These are phyloP conservation scores for Penicillium cataractarum DNA, from an alignment of 495 filamentous ascomycete species.

Conservation along the genomic window DNA sequence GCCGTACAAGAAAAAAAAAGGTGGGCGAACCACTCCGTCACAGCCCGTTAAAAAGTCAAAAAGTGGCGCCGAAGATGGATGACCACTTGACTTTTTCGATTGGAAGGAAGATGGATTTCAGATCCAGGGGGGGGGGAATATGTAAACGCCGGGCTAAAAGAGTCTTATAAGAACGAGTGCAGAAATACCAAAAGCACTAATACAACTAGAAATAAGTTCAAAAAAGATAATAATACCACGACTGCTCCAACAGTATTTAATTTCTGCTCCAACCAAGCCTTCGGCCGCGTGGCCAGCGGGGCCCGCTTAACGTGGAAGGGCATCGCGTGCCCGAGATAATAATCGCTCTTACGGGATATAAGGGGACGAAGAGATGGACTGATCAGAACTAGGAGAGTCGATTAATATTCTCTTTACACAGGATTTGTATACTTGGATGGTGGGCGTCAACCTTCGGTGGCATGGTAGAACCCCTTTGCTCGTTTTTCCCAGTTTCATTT, in stretches of 20 bases:
- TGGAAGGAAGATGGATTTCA: not conserved
- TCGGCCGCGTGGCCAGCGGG: constrained; percentile 20
- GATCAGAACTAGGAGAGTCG: not conserved
- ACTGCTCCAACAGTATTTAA: not conserved
- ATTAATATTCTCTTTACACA: not conserved
- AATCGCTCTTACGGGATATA: not conserved
- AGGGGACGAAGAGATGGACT: not conserved
- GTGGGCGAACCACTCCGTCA: not conserved
- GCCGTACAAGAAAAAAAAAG: not conserved
- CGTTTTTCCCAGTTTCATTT: not conserved
- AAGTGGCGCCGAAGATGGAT: not conserved
- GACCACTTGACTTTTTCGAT: not conserved
- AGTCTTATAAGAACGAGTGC: not conserved
- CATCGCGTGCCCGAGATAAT: constrained; percentile 14
- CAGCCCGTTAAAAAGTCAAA: not conserved
- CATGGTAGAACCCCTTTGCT: not conserved
- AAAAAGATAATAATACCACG: not conserved
- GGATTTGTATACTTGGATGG: too few species aligned
- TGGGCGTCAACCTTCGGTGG: not conserved
- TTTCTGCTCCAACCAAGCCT: not conserved
- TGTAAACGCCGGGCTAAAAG: not conserved
- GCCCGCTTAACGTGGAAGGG: constrained; percentile 22
- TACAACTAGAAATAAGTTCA: not conserved
- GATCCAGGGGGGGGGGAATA: not conserved
- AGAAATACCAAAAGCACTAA: not conserved